Conservation (phyloP, 495 filamentous ascomycete species). For the Daldinia caldariorum region DNA sequence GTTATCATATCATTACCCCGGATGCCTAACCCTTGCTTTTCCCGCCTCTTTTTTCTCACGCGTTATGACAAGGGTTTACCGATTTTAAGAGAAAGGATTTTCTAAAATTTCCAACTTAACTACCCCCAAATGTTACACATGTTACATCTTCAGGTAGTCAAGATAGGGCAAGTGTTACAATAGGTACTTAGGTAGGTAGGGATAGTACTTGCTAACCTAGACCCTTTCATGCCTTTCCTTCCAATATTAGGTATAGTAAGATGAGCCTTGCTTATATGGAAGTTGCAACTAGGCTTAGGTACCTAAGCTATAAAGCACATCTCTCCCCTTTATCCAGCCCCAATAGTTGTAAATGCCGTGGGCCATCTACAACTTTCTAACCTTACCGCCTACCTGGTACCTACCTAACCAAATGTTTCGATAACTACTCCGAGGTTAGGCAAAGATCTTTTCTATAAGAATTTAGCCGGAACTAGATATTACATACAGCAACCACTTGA, state of each 20-base stretch:
- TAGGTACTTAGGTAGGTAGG: background rate
- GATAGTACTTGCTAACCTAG: background rate
- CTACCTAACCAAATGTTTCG: too few species aligned
- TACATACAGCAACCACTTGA: conserved; percentile 6
- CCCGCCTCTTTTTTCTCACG: conserved; percentile 11
- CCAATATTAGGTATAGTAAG: conserved; percentile 1
- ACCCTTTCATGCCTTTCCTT: background rate
- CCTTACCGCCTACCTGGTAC: background rate
- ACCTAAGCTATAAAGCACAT: background rate
- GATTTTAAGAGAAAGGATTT: conserved; percentile 30
- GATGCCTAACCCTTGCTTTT: conserved; percentile 13
- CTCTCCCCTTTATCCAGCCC: background rate
- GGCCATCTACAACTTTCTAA: conserved; percentile 1
- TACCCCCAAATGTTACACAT: background rate
- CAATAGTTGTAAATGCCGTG: conserved; percentile 15
- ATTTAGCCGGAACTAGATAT: conserved; percentile 35
- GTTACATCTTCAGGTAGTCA: background rate
- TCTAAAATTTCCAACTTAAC: conserved; percentile 3
- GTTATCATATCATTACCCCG: background rate
- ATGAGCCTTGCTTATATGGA: background rate
- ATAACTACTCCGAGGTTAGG: conserved; percentile 1
- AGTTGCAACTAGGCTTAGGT: background rate
- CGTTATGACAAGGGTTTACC: conserved; percentile 8
- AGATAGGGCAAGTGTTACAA: background rate
- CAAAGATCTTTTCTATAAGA: conserved; percentile 22